Evolutionary conservation across 345 rosid genomes (phyloP).

Genomic region (Populus alba): DNA sequence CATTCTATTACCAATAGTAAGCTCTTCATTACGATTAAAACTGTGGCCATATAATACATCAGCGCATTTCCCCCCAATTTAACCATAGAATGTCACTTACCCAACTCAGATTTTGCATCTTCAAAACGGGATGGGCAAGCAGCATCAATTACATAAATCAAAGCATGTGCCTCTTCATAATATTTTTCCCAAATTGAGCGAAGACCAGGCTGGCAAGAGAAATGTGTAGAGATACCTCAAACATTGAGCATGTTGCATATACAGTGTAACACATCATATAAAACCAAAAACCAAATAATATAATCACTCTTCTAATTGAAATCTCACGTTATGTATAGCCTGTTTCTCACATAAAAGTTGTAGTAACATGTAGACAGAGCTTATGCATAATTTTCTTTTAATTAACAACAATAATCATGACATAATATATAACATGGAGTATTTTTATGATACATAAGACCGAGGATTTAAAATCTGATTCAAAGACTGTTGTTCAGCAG

Average conservation of each 20-base stretch:
- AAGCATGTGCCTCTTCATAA: slow-evolving; percentile 97
- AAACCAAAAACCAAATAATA: not conserved
- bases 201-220: slow-evolving; percentile 71
- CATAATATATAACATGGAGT: not conserved
- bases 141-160: slow-evolving; percentile 87
- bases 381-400: not conserved
- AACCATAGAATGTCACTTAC: slow-evolving; percentile 29
- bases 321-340: not conserved
- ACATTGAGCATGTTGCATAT: too few species aligned
- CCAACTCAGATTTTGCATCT: slow-evolving; percentile 91
- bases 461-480: not conserved
- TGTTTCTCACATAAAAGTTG: not conserved
- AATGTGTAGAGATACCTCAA: not conserved
- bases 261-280: too few species aligned
- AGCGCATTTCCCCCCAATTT: not conserved
- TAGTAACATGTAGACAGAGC: not conserved
- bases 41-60: not conserved
- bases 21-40: not conserved
- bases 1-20: not conserved
- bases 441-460: not conserved
- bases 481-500: not conserved
- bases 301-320: not conserved
- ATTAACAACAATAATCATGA: not conserved
- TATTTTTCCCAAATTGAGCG: slow-evolving; percentile 99
- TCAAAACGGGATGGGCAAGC: slow-evolving; percentile 91